Conservation (phyloP, 106 monocot species). For the Cymbidium sinense region DNA sequence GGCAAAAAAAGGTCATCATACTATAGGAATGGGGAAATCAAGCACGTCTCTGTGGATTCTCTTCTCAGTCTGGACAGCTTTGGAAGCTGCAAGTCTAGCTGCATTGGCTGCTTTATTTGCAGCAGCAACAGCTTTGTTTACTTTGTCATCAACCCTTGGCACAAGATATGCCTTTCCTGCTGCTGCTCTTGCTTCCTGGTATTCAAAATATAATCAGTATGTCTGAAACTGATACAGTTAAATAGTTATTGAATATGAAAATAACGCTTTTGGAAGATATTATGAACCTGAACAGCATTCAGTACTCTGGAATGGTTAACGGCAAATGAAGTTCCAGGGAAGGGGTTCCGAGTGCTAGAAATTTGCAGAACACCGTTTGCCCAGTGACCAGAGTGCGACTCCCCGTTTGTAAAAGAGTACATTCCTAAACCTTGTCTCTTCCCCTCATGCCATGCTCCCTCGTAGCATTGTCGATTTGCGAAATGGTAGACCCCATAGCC, state of each 20-base stretch:
- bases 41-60: slow-evolving; percentile 13
- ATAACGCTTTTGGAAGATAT: neutral
- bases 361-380: slow-evolving; percentile 55
- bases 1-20: slow-evolving; percentile 10
- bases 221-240: neutral
- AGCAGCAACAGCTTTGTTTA: slow-evolving; percentile 54
- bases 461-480: slow-evolving; percentile 64
- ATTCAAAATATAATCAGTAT: too few relatives aligned
- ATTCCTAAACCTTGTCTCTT: slow-evolving; percentile 63
- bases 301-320: slow-evolving; percentile 69
- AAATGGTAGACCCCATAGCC: slow-evolving; percentile 62
- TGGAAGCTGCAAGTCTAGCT: slow-evolving; percentile 49
- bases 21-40: slow-evolving; percentile 26
- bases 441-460: slow-evolving; percentile 74
- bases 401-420: slow-evolving; percentile 66
- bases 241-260: neutral
- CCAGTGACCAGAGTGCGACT: slow-evolving; percentile 64
- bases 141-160: slow-evolving; percentile 55
- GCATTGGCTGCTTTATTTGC: slow-evolving; percentile 67
- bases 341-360: slow-evolving; percentile 41
- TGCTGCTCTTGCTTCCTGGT: slow-evolving; percentile 64
- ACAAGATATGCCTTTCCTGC: slow-evolving; percentile 44
- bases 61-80: slow-evolving; percentile 50
- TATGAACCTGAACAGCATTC: slow-evolving; percentile 53
- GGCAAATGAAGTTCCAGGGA: slow-evolving; percentile 48